Base-by-base conservation (phyloP, 2,329 filamentous ascomycete species). In the Tolypocladium guangdongense region DNA sequence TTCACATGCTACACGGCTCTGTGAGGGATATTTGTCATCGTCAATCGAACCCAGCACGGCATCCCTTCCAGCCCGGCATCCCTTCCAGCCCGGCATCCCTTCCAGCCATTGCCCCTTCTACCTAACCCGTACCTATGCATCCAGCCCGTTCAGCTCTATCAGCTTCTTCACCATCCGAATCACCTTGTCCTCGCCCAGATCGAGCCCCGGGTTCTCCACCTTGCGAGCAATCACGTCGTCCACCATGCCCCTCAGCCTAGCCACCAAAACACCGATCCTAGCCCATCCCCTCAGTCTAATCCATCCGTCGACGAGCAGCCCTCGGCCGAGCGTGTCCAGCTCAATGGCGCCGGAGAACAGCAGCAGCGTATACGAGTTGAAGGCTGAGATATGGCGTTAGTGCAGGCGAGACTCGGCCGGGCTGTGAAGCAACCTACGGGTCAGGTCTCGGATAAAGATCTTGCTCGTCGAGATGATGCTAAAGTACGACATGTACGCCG, bases 271-370 rank as follows among this genome's bases (percentile, higher is more conserved):
- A 33, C 92, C 93, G 58, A 99, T 93, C 48, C 93, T 81, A 1
- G 93, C 92, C 93, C 93, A 99, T 1, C 93, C 93, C 27, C 90
- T 80, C 35, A 99, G 73, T 37, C 77, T 69, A 52, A 97, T 74
- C 93, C 92, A 97, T 51, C 89, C 90, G 70, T 97, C 93, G 4
- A 99, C 88, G 3, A 96, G 74, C 20, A 99, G 73, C 0, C 93
- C 93, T 24, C 91, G 78, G 7, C 92, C 92, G 45, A 90, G 74
- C 0, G 90, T 95, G 70, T 97, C 93, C 3, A 97, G 81, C 55
- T 84, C 82, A 50, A 97, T 90, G 2, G 82, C 77, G 0, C 93
- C 93, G 1, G 86, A 87, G 69, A 99, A 97, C 54, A 99, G 78
- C 30, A 99, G 81, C 36, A 96, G 75, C 0, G 87, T 87, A 67